These are phyloP conservation scores for Strobilomyces dryophilus DNA, from an alignment of 768 basidiomycete species.

Conservation along the genomic window DNA sequence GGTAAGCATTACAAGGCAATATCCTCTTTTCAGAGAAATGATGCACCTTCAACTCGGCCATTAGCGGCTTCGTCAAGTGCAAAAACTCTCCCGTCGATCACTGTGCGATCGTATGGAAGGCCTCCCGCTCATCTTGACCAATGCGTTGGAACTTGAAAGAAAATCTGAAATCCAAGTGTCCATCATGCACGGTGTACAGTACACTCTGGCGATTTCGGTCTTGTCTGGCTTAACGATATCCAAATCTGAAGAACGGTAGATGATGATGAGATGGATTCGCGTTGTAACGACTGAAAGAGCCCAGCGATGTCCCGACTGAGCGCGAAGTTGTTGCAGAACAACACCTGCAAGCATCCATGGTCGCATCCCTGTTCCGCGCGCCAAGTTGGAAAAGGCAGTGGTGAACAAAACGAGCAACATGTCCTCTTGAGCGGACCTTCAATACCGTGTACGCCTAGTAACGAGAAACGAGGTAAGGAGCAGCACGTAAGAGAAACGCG, in stretches of 20 bases:
- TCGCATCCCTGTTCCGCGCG: background rate
- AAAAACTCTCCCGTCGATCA: slow-evolving; percentile 61
- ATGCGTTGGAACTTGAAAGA: slow-evolving; percentile 55
- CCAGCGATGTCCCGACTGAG: slow-evolving; percentile 58
- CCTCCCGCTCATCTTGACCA: slow-evolving; percentile 60
- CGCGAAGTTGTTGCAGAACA: slow-evolving; percentile 65
- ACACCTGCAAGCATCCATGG: slow-evolving; percentile 35
- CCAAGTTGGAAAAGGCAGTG: slow-evolving; percentile 57
- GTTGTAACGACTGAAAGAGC: slow-evolving; percentile 59
- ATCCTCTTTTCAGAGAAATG: background rate
- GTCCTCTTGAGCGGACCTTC: slow-evolving; percentile 63
- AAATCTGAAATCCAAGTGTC: slow-evolving; percentile 36
- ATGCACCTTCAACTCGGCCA: slow-evolving; percentile 61
- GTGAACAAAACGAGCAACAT: slow-evolving; percentile 61
- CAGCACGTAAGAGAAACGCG: background rate
- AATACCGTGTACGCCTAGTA: slow-evolving; percentile 54
- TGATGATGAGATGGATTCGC: slow-evolving; percentile 59
- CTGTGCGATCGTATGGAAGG: too few species aligned
- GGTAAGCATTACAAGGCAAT: background rate
- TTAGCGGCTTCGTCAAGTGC: slow-evolving; percentile 54
- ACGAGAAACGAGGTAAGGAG: background rate
- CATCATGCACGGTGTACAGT: too few species aligned
- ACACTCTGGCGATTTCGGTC: slow-evolving; percentile 44
- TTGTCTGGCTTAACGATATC: slow-evolving; percentile 63
- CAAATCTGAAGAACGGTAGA: slow-evolving; percentile 43